Evolutionary conservation across 1,284 basidiomycete genomes (phyloP).

Genomic region (Sphagnurus paluster): DNA sequence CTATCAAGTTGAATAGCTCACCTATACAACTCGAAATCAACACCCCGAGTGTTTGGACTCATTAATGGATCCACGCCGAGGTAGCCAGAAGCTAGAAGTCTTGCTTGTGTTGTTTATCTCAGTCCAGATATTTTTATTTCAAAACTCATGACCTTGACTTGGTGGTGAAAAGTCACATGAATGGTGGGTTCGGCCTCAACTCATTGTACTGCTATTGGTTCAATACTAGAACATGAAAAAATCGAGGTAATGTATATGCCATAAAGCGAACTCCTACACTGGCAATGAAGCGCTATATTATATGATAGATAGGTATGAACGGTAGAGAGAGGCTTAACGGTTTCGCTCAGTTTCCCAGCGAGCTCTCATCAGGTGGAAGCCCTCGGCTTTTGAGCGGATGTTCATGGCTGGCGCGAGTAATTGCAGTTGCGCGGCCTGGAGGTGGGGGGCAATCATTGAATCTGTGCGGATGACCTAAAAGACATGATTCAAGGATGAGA

Average conservation of each 20-base stretch:
- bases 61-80: too few relatives aligned
- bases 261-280: constrained; percentile 1
- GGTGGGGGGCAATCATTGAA: constrained; percentile 51
- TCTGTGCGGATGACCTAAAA: constrained; percentile 78
- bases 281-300: not conserved
- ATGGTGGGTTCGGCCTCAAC: too few relatives aligned
- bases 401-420: constrained; percentile 46
- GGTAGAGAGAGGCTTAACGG: constrained; percentile 19
- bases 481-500: constrained; percentile 1
- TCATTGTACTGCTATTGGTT: not conserved
- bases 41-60: too few relatives aligned
- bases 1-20: too few relatives aligned
- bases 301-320: constrained; percentile 3
- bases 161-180: too few relatives aligned
- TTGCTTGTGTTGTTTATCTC: too few relatives aligned
- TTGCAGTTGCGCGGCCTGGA: constrained; percentile 62
- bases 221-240: not conserved
- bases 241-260: constrained; percentile 3
- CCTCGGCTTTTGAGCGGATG: constrained; percentile 62
- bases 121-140: too few relatives aligned
- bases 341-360: constrained; percentile 69
- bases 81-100: too few relatives aligned
- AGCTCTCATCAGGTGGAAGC: constrained; percentile 63
- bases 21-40: too few relatives aligned
- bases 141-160: too few relatives aligned